phyloP scores from a whole-genome alignment of 148 eudicot species.

The Drosera capensis region DNA sequence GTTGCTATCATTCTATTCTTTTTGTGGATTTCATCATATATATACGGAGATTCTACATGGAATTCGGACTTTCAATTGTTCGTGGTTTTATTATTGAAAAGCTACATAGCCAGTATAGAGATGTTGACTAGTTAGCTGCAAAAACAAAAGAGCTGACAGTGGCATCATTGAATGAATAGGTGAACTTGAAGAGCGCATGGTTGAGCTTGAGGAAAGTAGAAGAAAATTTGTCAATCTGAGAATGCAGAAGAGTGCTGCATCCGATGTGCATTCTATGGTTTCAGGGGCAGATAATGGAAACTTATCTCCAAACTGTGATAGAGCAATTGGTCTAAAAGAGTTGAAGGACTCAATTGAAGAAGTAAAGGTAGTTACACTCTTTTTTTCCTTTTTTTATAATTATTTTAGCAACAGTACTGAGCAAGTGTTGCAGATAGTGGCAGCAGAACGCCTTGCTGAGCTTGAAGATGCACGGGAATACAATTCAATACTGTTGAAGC shows the following conservation, averaged over 20 bases:
- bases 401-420: conserved; percentile 3
- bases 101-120: too few species aligned
- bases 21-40: too few species aligned
- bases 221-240: conserved; percentile 71
- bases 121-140: too few species aligned
- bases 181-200: conserved; percentile 72
- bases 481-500: conserved; percentile 49
- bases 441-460: conserved; percentile 77
- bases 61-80: too few species aligned
- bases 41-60: too few species aligned
- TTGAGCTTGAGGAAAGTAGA: conserved; percentile 91
- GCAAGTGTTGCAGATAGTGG: conserved; percentile 47
- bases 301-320: conserved; percentile 60
- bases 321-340: conserved; percentile 42
- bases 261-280: conserved; percentile 40
- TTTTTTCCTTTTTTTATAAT: background rate
- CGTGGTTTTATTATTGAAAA: too few species aligned
- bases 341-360: conserved; percentile 76
- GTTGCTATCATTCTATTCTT: too few species aligned
- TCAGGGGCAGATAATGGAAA: conserved; percentile 53
- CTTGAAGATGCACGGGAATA: conserved; percentile 82
- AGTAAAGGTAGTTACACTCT: conserved; percentile 40
- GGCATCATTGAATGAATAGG: conserved; percentile 26
- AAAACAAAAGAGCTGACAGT: too few species aligned
- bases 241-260: conserved; percentile 65